Evolutionary conservation across 495 filamentous ascomycete genomes (phyloP).

Genomic region (Amorphotheca resinae): DNA sequence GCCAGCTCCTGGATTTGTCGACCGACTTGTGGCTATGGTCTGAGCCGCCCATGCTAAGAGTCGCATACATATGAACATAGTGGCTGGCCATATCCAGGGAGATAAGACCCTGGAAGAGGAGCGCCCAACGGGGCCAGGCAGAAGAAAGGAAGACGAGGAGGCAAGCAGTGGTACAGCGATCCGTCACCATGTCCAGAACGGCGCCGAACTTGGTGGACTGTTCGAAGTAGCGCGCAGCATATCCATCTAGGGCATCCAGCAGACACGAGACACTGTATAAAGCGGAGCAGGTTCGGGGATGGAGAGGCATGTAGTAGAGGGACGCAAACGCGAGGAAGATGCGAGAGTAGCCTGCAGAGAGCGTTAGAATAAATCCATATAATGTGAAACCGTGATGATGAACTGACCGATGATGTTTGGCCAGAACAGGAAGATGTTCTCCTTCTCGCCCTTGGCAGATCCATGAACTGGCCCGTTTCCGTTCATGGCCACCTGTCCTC

Average conservation of each 20-base stretch:
- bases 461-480: constrained; percentile 14
- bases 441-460: constrained; percentile 24
- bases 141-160: constrained; percentile 85
- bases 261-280: constrained; percentile 90
- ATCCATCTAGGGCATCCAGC: constrained; percentile 86
- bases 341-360: constrained; percentile 67
- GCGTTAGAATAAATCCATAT: constrained; percentile 4
- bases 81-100: constrained; percentile 86
- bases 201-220: constrained; percentile 92
- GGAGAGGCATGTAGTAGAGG: constrained; percentile 96
- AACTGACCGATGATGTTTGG: constrained; percentile 87
- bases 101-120: constrained; percentile 89
- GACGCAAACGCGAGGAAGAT: constrained; percentile 83
- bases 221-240: constrained; percentile 74
- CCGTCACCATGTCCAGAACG: constrained; percentile 94
- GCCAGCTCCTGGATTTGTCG: constrained; percentile 60
- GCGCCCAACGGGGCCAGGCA: constrained; percentile 82
- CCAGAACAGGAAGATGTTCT: constrained; percentile 93
- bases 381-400: constrained; percentile 5
- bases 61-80: constrained; percentile 98
- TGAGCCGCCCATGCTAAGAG: constrained; percentile 64
- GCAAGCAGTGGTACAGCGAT: constrained; percentile 90
- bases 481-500: constrained; percentile 13
- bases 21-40: constrained; percentile 88
- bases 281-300: constrained; percentile 83